Evolutionary conservation across 2,329 filamentous ascomycete species (phyloP), one percentile per base, ranked within the genome.

Genomic region (Ophiocordyceps camponoti-rufipedis): DNA sequence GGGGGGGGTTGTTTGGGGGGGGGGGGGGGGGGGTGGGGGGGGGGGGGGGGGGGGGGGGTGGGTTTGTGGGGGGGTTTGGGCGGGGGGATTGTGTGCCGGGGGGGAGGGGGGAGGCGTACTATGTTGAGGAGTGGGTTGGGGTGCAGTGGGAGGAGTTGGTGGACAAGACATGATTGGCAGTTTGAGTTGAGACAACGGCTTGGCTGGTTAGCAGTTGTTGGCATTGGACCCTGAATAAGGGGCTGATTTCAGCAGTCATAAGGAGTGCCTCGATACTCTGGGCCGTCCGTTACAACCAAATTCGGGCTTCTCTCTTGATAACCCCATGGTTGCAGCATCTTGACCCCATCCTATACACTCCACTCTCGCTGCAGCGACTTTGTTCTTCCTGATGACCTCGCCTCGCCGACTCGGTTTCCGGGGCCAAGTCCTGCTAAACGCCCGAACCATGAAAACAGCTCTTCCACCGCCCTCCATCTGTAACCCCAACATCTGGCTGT

Each of bases 101-200:
- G 61, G 63, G 12, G 67, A 71, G 33, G 82, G 82, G 78, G 0
- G 71, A 78, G 55, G 74, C 79, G 1, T 85, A 80, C 1, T 96
- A 93, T 63, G 56, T 87, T 16, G 91, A 96, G 67, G 91, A 98
- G 63, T 98, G 91, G 89, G 79, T 75, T n/a, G 91, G 89, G 7
- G 91, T 96, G 51, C 91, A 98, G 63, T 98, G 89, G 91, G 91
- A 98, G 64, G 88, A 95, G 62, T 56, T 78, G 49, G 59, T 58
- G 31, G 68, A 65, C 56, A 50, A 52, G 28, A 58, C 62, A 44
- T 60, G 23, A 16, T 29, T 29, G 43, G 28, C 8, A 8, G 5
- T 23, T 23, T 23, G 23, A 23, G 23, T 23, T 23, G 23, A 23
- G 23, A 23, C 23, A 5, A 23, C 23, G 5, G 23, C 3, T 23